Base-by-base conservation (phyloP, 2,329 filamentous ascomycete species). In the Claviceps sorghi region DNA sequence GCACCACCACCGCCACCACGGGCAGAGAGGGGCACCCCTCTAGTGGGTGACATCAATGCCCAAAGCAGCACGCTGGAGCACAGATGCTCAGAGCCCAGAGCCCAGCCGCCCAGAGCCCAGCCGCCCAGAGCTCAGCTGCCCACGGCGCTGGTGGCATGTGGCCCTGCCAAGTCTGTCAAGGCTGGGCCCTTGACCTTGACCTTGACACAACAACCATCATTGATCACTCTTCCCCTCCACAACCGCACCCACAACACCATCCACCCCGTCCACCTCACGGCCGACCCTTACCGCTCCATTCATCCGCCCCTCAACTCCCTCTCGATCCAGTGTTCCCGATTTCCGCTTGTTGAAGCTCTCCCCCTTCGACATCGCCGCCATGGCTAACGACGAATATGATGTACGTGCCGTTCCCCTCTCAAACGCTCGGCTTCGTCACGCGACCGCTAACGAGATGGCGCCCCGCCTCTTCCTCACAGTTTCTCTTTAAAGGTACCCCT, bases 301-400 rank as follows among this genome's bases (percentile, higher is more conserved):
- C 17, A 41, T 40, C 38, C 44, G 26, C 21, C 46, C 36, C 30
- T 21, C 15, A 15, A 43, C 29, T 38, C 32, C 30, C 15, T 45
- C 5, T 43, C 29, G 17, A 34, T 30, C 32, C 30, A 32, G 13
- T 40, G 19, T 34, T 17, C 30, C 2, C 4, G 22, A 49, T 21
- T 7, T 30, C 34, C 44, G 11, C 10, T 30, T 32, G 22, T 22
- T 44, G 26, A 50, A 17, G 32, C 29, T 21, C 8, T 42, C 11
- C 15, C 13, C 1, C 22, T 38, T 22, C 38, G 26, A 53, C 53
- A 60, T 61, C 65, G 65, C 70, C 75, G 78, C 64, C 72, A 98
- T 97, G 93, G 93, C 91, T 68, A 98, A 97, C 84, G 93, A 98
- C 81, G 93, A 98, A 79, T 98, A 98, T 77, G 93, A 98, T 84